Evolutionary conservation across 331 rosid genomes (phyloP), one percentile per base, ranked within the genome.

Genomic region (Rosa hybrid): DNA sequence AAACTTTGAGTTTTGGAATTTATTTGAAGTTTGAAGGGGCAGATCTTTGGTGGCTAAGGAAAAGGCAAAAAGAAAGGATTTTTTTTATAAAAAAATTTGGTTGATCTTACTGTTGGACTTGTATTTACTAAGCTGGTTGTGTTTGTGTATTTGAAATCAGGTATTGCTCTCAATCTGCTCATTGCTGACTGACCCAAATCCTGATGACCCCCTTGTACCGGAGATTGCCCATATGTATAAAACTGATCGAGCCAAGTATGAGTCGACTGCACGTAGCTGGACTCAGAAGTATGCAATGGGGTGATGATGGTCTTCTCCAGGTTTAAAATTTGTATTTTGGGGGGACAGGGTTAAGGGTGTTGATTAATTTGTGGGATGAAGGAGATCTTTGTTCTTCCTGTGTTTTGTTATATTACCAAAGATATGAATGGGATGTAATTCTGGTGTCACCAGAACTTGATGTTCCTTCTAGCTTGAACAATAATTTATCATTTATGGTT

Each of bases 271-370:
- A 21, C 90, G 94, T 70, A 90, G 94, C 94, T 90, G 94, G 94
- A 88, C 94, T 79, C 94, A 90, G 81, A 90, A 90, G 86, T 90
- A 90, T 74, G 92, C 94, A 72, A 91, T 91, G 95, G 92, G 92
- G 57, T 91, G 86, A 89, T 71, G 59, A 65, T 53, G 39, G 69
- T 77, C 51, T 18, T 81, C 56, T 54, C 72, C 77, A 46, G 77
- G 78, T 82, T 77, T 73, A 8, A 75, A 72, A 75, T 81, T 74
- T 74, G n/a, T 76, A 74, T 76, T 75, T 50, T 72, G 57, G 7
- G 81, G 77, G 82, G 70, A 41, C 69, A 72, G 83, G 42, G 81
- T 34, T 57, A 9, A 60, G 80, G 67, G 77, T 54, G 71, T 57
- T 9, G 46, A 71, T 63, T 77, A 77, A 74, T 78, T 48, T 60